Evolutionary conservation across 495 filamentous ascomycete species (phyloP), one percentile per base, ranked within the genome.

Genomic region (Neurospora sp.): DNA sequence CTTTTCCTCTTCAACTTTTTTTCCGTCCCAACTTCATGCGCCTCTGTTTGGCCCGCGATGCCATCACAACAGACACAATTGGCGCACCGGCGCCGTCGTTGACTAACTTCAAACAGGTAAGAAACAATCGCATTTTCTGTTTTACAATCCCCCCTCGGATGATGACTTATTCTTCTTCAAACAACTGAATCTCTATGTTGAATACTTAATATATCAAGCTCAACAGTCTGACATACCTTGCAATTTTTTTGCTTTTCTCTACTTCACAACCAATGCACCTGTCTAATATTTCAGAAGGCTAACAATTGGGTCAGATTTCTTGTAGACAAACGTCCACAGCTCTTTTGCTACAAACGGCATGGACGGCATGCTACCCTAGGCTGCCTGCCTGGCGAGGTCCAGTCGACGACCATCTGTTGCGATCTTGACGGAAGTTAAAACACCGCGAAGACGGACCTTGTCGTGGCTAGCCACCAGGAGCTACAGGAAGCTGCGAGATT

Each of bases 141-240:
- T 70, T 72, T 23, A 54, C 54, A 31, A 31, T 35, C 39, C 39
- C 39, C 62, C 69, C 46, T 73, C 66, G 71, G 66, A 82, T 86
- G 85, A 86, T 86, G 84, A 86, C 77, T 82, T 75, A 81, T 62
- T 78, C 81, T 85, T 82, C 84, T 78, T 75, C 86, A 86, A 87
- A 87, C 85, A 87, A 86, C 86, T 84, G 86, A 88, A 87, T 76
- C 72, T 76, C 62, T 77, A 87, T 88, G 87, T 87, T 82, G 87
- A 88, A 82, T 79, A 80, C 69, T 71, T 71, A 77, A 83, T 81
- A 76, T 79, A 84, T 88, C 86, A 88, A 88, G 86, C 86, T 88
- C 86, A 88, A 88, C 86, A 87, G 85, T 88, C 86, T 88, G 86
- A 88, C 75, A 35, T 27, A 72, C 46, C 35, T 69, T 35, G 20